These are phyloP conservation scores for Sporothrix curviconia DNA, from an alignment of 2,329 filamentous ascomycete genomes.

Conservation along the genomic window DNA sequence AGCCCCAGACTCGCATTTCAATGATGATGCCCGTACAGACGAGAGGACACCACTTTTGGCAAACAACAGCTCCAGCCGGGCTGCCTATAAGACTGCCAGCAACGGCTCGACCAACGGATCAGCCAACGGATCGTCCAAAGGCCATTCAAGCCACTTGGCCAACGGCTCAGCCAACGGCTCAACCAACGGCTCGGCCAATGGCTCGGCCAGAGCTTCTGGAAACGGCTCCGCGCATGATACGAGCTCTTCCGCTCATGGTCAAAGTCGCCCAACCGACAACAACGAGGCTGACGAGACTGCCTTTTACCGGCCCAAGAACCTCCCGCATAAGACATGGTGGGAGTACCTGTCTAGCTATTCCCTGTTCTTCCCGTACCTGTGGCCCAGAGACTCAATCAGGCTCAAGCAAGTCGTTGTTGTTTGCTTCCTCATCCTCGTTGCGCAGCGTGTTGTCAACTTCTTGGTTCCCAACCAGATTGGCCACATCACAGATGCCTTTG, in stretches of 20 bases:
- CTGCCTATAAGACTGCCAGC: slow-evolving; percentile 13
- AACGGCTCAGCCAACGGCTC: slow-evolving; percentile 35
- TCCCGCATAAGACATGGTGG: slow-evolving; percentile 88
- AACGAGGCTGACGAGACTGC: slow-evolving; percentile 57
- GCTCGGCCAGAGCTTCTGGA: not conserved
- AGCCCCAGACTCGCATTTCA: slow-evolving; percentile 12
- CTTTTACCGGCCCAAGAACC: slow-evolving; percentile 82
- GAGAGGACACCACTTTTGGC: slow-evolving; percentile 61
- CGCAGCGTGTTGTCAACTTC: slow-evolving; percentile 80
- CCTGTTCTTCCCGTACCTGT: slow-evolving; percentile 92
- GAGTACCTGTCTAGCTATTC: slow-evolving; percentile 91
- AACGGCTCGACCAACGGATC: slow-evolving; percentile 17
- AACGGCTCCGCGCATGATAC: slow-evolving; percentile 31
- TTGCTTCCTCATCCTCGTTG: slow-evolving; percentile 73
- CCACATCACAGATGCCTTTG: slow-evolving; percentile 68
- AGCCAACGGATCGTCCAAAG: slow-evolving; percentile 13
- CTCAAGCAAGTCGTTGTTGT: slow-evolving; percentile 73
- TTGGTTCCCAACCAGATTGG: slow-evolving; percentile 78
- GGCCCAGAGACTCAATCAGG: slow-evolving; percentile 71
- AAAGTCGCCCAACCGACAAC: slow-evolving; percentile 18
- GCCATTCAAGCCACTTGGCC: slow-evolving; percentile 6
- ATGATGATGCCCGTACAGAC: slow-evolving; percentile 22
- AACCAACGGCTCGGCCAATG: not conserved
- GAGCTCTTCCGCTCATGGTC: slow-evolving; percentile 13
- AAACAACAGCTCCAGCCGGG: slow-evolving; percentile 28